Conservation (phyloP, 176 grass and related monocot genomes). For the Coix lacrymajobi region DNA sequence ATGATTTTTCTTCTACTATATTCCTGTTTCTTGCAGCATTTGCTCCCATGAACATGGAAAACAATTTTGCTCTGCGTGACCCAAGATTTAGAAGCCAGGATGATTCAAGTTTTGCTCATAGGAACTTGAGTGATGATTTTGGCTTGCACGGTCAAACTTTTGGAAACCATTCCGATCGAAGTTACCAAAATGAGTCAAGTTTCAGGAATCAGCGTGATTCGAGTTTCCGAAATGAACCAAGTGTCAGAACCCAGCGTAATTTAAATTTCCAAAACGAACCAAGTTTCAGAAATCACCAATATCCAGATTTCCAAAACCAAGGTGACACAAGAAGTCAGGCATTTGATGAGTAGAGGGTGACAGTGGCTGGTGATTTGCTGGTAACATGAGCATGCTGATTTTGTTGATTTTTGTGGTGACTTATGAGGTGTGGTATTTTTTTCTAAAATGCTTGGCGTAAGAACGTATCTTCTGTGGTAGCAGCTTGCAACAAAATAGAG, state of each 20-base stretch:
- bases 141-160: neutral
- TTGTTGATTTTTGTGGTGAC: neutral
- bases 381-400: neutral
- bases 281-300: slow-evolving; percentile 13
- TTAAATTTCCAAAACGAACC: neutral
- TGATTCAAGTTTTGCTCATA: slow-evolving; percentile 11
- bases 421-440: neutral
- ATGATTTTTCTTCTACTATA: neutral
- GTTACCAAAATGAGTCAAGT: slow-evolving; percentile 7
- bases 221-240: slow-evolving; percentile 3
- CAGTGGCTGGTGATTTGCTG: neutral
- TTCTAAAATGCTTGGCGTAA: neutral
- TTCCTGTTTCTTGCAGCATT: slow-evolving; percentile 42
- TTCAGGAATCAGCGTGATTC: neutral
- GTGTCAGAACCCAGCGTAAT: neutral
- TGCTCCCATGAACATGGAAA: slow-evolving; percentile 48
- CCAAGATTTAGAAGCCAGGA: slow-evolving; percentile 14
- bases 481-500: neutral
- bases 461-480: neutral
- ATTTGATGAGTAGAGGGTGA: slow-evolving; percentile 17
- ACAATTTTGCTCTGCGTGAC: slow-evolving; percentile 27
- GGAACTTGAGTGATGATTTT: neutral
- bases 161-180: neutral
- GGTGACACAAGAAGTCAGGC: neutral
- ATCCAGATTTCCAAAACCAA: slow-evolving; percentile 24